phyloP scores from a whole-genome alignment of 345 rosid species.

The Carallia brachiata region DNA sequence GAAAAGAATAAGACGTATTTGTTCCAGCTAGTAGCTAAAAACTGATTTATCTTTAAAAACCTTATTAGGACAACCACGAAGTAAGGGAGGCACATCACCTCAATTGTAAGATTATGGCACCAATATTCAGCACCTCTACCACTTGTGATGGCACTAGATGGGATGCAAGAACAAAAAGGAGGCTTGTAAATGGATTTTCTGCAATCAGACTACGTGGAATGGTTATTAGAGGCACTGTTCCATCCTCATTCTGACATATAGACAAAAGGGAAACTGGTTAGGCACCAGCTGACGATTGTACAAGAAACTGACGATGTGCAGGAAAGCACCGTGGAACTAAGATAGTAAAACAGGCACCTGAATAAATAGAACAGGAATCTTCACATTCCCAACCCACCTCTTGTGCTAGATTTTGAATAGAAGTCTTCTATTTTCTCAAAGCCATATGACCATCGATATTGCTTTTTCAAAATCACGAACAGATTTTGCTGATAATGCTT shows the following conservation, averaged over 20 bases:
- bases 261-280: conserved; percentile 26
- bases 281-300: conserved; percentile 10
- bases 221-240: conserved; percentile 65
- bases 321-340: conserved; percentile 7
- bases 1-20: too few species aligned
- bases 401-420: conserved; percentile 73
- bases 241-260: conserved; percentile 66
- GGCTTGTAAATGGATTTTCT: conserved; percentile 90
- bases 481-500: conserved; percentile 72
- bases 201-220: conserved; percentile 76
- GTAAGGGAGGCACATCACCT: conserved; percentile 38
- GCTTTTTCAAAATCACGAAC: conserved; percentile 87
- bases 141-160: conserved; percentile 29
- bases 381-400: conserved; percentile 61
- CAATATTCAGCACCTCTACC: conserved; percentile 55
- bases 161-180: conserved; percentile 66
- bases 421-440: conserved; percentile 72
- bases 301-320: background rate
- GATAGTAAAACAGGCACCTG: conserved; percentile 52
- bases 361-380: conserved; percentile 89
- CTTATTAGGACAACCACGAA: background rate
- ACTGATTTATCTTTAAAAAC: background rate
- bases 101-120: conserved; percentile 78
- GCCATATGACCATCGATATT: conserved; percentile 86
- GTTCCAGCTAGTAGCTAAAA: too few species aligned